phyloP scores from a whole-genome alignment of 2,329 filamentous ascomycete species.

The Colletotrichum lupini region DNA sequence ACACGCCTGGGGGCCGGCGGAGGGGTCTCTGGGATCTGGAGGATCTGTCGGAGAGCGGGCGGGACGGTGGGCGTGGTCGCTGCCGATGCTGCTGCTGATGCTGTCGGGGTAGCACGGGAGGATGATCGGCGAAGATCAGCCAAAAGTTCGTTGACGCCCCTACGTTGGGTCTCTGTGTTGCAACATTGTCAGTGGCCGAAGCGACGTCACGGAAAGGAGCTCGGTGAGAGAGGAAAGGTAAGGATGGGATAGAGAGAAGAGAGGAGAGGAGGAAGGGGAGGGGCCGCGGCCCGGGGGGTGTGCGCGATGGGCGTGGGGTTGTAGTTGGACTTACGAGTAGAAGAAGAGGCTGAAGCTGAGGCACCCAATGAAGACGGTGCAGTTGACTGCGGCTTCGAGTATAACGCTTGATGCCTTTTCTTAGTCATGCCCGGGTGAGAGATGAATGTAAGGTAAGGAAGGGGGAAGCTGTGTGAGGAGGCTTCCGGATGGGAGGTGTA shows the following conservation, averaged over 20 bases:
- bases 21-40: constrained; percentile 69
- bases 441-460: neutral
- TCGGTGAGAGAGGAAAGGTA: neutral
- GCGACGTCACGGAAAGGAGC: constrained; percentile 36
- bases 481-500: neutral
- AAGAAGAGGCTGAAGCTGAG: constrained; percentile 32
- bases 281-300: neutral
- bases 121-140: constrained; percentile 64
- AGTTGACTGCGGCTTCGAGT: constrained; percentile 69
- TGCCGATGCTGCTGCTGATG: constrained; percentile 22
- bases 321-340: constrained; percentile 29
- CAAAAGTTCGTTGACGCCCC: constrained; percentile 70
- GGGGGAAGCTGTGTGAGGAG: neutral
- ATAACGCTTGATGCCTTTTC: constrained; percentile 67
- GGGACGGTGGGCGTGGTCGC: constrained; percentile 55
- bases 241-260: neutral
- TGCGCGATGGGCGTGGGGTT: neutral
- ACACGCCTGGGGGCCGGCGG: constrained; percentile 60
- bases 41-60: constrained; percentile 67
- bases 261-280: neutral
- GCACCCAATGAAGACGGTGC: constrained; percentile 45
- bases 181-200: constrained; percentile 22
- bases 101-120: constrained; percentile 35
- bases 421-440: constrained; percentile 65
- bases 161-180: constrained; percentile 46